Evolutionary conservation across 177 flowering plant species (phyloP), one percentile per base, ranked within the genome.

Genomic region (Vitis hybrid): DNA sequence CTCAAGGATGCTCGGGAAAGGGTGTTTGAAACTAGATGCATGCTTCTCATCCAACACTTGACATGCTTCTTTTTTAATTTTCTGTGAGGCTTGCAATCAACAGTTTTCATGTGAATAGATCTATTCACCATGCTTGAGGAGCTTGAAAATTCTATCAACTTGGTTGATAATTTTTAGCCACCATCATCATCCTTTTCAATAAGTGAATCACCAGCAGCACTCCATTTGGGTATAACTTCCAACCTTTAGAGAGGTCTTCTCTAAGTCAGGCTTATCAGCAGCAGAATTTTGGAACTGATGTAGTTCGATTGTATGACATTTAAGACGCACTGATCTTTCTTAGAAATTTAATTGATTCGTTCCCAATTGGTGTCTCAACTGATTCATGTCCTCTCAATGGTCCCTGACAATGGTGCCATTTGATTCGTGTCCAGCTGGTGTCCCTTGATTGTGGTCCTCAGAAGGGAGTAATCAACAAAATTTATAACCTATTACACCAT

Each of bases 51-150:
- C 22, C 22, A 22, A 22, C 22, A 22, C 78, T 83, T 89, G 68
- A 64, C 31, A 60, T 67, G 72, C 79, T 81, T 83, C 83, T 76
- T 86, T 74, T 74, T 85, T 51, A 62, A 33, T 61, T 72, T 83
- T 52, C 14, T 73, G 20, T 45, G 49, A 33, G 59, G 33, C 55
- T 48, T 51, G 26, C 29, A 26, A 51, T 77, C 77, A 57, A 51
- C 10, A 69, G 72, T 53, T 59, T 69, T 65, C 22, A 15, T 16
- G 12, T 67, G 62, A 51, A 16, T 48, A 55, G 67, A 59, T 56
- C 31, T 74, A 71, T 26, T 74, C 3, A 51, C 0, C 55, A 65
- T 15, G 69, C 29, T 64, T 16, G 64, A 64, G 6, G 67, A 7
- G 55, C 51, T 39, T 26, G 75, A 50, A 22, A 65, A 50, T 49